phyloP scores from a whole-genome alignment of 805 yeast species.

The Metahyphopichia silvanorum region DNA sequence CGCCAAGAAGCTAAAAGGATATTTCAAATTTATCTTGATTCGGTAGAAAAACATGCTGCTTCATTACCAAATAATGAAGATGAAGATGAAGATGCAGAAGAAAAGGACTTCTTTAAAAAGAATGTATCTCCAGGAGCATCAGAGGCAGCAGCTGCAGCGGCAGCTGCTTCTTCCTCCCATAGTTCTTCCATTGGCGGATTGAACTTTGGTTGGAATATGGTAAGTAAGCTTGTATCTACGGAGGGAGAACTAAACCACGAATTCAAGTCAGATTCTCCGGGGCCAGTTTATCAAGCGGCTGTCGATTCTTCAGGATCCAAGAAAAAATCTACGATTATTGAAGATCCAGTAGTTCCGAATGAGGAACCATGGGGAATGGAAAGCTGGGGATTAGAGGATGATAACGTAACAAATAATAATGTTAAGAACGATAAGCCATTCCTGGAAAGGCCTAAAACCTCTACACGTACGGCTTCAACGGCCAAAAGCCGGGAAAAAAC shows the following conservation, averaged over 20 bases:
- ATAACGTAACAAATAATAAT: slow-evolving; percentile 5
- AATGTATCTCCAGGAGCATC: slow-evolving; percentile 9
- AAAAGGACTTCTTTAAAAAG: slow-evolving; percentile 32
- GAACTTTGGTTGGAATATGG: slow-evolving; percentile 36
- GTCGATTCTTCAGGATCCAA: background rate
- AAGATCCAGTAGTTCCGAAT: slow-evolving; percentile 16
- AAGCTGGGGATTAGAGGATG: slow-evolving; percentile 5
- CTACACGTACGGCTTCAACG: background rate
- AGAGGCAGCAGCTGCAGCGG: slow-evolving; percentile 4
- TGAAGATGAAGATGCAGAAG: slow-evolving; percentile 34
- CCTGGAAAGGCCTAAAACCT: slow-evolving; percentile 1
- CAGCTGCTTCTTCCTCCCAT: slow-evolving; percentile 3
- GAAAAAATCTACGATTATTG: slow-evolving; percentile 5
- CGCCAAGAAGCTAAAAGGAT: slow-evolving; percentile 69
- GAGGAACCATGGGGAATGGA: slow-evolving; percentile 22
- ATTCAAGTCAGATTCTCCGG: slow-evolving; percentile 36
- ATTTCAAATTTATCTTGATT: slow-evolving; percentile 52
- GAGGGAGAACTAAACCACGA: slow-evolving; percentile 35
- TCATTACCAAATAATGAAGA: slow-evolving; percentile 34
- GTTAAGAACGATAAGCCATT: background rate
- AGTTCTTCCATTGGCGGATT: slow-evolving; percentile 10
- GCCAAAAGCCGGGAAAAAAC: slow-evolving; percentile 14
- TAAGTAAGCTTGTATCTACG: slow-evolving; percentile 31
- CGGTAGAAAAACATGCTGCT: slow-evolving; percentile 37
- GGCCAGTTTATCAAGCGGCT: slow-evolving; percentile 16